Base-by-base conservation (phyloP, 2,329 filamentous ascomycete species). In the Botrytis aclada region DNA sequence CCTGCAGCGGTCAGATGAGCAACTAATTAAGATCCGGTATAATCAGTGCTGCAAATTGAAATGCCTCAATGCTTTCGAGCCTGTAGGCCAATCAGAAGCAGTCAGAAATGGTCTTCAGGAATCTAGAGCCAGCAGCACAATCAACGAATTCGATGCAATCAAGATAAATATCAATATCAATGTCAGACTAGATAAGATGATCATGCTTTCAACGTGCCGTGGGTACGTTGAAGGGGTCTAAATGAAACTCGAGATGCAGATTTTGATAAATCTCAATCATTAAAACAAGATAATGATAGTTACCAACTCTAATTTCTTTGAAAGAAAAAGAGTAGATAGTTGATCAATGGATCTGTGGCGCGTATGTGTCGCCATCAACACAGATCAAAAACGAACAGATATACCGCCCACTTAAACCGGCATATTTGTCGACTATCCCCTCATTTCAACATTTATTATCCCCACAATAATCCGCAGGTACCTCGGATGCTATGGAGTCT, bases 401-500 rank as follows among this genome's bases (percentile, higher is more conserved):
- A 45, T 45, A 45, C 39, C n/a, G 62, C n/a, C 62, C 45, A 54
- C 64, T 67, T 67, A 29, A 29, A 56, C 34, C 45, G 45, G 64
- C 25, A 37, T 56, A 29, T 67, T 54, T 22, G 25, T 54, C 45
- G 45, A 41, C 64, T 56, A 54, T 32, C 64, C 64, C 64, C 64
- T 67, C 64, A 67, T 67, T 67, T 67, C 64, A 67, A 39, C 37
- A 54, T 41, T 29, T 37, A 63, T 63, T 7, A 25, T 22, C 64
- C 25, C 64, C 64, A 54, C 45, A 67, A 41, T 41, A 56, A 41
- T 54, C 47, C 64, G 64, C 34, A 39, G 64, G 32, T 67, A 54
- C 64, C 64, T 67, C 45, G 64, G 64, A 54, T 54, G 45, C 25
- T 16, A 66, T 67, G 25, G 64, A 67, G 25, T 56, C 64, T 67